Percentiles rank a stretch among this genome's conserved stretches.
Conservation (phyloP, 805 yeast species). For the Monosporozyma yasuniensis region DNA sequence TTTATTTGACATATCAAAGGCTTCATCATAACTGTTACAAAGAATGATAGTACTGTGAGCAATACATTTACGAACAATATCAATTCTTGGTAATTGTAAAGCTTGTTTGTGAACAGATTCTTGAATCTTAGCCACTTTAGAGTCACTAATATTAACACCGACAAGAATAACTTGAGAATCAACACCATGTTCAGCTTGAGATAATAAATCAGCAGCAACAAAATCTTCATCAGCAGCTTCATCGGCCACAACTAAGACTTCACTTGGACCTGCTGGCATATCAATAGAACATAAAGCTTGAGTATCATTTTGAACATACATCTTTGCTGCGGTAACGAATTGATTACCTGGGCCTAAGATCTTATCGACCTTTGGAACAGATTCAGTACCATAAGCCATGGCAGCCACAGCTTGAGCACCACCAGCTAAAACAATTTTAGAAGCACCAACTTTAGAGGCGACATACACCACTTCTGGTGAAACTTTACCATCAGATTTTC, state of each 20-base stretch:
- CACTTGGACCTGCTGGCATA: conserved; percentile 99
- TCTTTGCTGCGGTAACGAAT: conserved; percentile 98
- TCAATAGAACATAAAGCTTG: conserved; percentile 92
- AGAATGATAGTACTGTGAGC: conserved; percentile 78
- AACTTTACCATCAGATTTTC: conserved; percentile 73
- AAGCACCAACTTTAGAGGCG: conserved; percentile 91
- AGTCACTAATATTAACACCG: conserved; percentile 60
- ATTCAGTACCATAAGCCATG: conserved; percentile 95
- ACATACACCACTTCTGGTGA: conserved; percentile 97
- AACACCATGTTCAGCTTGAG: conserved; percentile 98
- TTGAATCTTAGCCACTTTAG: conserved; percentile 61
- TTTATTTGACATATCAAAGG: conserved; percentile 75
- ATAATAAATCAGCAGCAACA: conserved; percentile 91
- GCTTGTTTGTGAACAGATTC: conserved; percentile 83
- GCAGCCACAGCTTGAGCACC: conserved; percentile 99
- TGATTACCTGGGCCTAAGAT: conserved; percentile 98
- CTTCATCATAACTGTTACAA: conserved; percentile 65
- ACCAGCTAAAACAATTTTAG: conserved; percentile 86
- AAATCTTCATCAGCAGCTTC: conserved; percentile 81
- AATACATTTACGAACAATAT: conserved; percentile 84
- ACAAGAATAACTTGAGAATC: conserved; percentile 94
- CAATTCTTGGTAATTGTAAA: conserved; percentile 75
- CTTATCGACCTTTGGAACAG: conserved; percentile 89
- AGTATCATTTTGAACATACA: conserved; percentile 93
- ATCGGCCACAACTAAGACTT: conserved; percentile 93